Evolutionary conservation across 371 early-diverging fungal species (phyloP).

Genomic region (Apophysomyces variabilis): DNA sequence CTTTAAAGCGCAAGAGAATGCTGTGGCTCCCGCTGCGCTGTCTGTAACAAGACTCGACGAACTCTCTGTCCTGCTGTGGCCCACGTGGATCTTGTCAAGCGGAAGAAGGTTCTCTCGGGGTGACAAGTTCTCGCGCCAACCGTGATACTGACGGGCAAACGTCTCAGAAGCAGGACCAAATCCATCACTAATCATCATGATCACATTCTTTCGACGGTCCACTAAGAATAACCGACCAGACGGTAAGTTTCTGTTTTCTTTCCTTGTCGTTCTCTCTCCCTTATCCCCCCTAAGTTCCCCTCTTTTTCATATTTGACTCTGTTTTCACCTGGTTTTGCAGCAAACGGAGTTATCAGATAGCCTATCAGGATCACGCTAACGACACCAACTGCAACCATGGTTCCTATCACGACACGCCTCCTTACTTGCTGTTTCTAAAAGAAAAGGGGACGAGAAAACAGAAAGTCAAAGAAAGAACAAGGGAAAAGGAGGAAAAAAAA

Average conservation of each 20-base stretch:
- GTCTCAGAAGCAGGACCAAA: conserved; percentile 96
- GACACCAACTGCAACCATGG: conserved; percentile 9
- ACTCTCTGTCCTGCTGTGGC: conserved; percentile 86
- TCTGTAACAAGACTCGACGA: conserved; percentile 86
- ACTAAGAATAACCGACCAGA: background rate
- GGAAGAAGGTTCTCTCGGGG: conserved; percentile 54
- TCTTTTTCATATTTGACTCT: no score
- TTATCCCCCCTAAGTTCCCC: background rate
- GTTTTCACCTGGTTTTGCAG: background rate
- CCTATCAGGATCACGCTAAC: conserved; percentile 5
- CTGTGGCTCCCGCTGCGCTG: conserved; percentile 96
- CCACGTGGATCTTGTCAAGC: conserved; percentile 86
- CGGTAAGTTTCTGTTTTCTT: no score
- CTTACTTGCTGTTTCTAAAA: background rate
- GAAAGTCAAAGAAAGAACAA: background rate
- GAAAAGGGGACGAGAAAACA: conserved; percentile 8
- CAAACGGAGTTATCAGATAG: background rate
- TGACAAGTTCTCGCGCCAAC: conserved; percentile 55
- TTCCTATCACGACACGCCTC: conserved; percentile 1
- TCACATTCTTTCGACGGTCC: conserved; percentile 62
- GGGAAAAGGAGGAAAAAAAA: no score
- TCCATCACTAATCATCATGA: conserved; percentile 93
- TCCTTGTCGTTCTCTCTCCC: background rate
- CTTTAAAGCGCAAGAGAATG: conserved; percentile 85
- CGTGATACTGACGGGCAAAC: conserved; percentile 80